A percentile compares a stretch with the other conserved stretches of the same genome.
phyloP scores from a whole-genome alignment of 768 basidiomycete genomes.

The Boletus subparvulus region DNA sequence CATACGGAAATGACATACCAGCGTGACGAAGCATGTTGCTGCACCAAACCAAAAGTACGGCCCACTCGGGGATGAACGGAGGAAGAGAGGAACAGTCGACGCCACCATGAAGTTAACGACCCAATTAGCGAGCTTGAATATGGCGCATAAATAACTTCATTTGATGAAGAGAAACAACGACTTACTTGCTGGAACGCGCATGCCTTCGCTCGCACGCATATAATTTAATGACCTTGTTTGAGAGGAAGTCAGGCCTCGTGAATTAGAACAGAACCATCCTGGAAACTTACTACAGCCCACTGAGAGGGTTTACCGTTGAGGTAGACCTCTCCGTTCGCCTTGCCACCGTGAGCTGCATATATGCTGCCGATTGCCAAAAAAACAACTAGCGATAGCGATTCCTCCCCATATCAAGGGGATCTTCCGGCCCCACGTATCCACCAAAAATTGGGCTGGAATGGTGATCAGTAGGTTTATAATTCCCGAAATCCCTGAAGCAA shows the following conservation, averaged over 20 bases:
- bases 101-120: conserved; percentile 44
- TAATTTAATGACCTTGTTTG: conserved; percentile 35
- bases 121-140: conserved; percentile 25
- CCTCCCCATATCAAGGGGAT: conserved; percentile 45
- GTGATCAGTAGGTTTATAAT: conserved; percentile 43
- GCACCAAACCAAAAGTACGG: conserved; percentile 48
- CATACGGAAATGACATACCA: conserved; percentile 39
- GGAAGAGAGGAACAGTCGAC: conserved; percentile 47
- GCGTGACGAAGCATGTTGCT: conserved; percentile 36
- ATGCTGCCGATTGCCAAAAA: conserved; percentile 45
- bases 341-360: conserved; percentile 42
- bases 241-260: background rate
- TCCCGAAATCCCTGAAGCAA: conserved; percentile 51
- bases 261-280: background rate
- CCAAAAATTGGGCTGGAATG: conserved; percentile 37
- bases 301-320: conserved; percentile 23
- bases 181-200: conserved; percentile 45
- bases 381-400: conserved; percentile 33
- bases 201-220: conserved; percentile 42
- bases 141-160: conserved; percentile 4
- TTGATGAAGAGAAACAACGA: background rate
- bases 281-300: conserved; percentile 37
- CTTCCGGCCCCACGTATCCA: conserved; percentile 40
- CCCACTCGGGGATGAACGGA: conserved; percentile 42
- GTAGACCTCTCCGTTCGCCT: conserved; percentile 22